Base-by-base conservation (phyloP, 345 rosid species). In the Salix purpurea region DNA sequence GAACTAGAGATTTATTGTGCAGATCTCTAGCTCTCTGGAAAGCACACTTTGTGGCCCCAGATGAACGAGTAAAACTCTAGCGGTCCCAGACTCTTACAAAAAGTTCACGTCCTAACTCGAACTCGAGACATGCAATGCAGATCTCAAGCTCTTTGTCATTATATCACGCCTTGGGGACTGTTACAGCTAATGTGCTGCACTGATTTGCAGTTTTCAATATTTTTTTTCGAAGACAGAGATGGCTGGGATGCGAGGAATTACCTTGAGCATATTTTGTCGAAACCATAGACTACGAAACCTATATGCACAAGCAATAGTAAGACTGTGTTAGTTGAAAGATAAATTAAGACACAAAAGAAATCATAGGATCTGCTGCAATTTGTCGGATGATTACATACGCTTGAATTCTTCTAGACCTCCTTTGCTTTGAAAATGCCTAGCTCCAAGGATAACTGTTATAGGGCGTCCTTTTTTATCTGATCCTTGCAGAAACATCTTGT, bases 401-500 rank as follows among this genome's bases (percentile, higher is more conserved):
- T 86, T 86, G 78, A 85, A 85, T 73, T 86, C 91, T 2, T 88
- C 84, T 0, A 73, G 71, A 23, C 79, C 77, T 40, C 78, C 80
- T 65, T 85, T 83, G 75, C 70, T 79, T 56, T 84, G 87, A 39
- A 85, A 74, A 78, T 88, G 91, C 46, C 80, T 82, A 4, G 70
- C 81, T 12, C 77, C 88, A 26, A 88, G 28, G 19, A 80, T 32
- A 71, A 85, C 71, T 0, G 70, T 12, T 2, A 88, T 46, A 5
- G 87, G 89, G 39, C 82, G 81, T 24, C 89, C 88, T 21, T 71
- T 77, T 78, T 79, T 85, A 56, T 85, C 91, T 4, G 69, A 77
- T 26, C 91, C 91, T 82, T 88, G 91, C 65, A 81, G 23, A 71
- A 86, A 88, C 83, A 82, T 40, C 74, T 86, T 88, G 73, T 86